Evolutionary conservation across 1,284 basidiomycete species (phyloP).

Genomic region (Sanghuangporus baumii): DNA sequence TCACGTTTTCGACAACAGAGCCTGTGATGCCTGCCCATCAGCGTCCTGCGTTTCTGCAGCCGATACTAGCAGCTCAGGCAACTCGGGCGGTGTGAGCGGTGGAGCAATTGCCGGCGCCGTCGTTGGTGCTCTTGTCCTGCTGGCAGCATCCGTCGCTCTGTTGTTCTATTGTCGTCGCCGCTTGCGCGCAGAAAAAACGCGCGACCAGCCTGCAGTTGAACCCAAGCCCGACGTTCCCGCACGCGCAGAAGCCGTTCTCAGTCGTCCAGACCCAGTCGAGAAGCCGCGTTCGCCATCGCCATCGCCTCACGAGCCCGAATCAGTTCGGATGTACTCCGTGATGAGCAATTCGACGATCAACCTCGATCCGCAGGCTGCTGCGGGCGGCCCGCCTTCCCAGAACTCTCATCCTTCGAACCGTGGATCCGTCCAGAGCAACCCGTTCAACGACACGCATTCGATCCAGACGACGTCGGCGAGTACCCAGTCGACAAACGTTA

Average conservation of each 20-base stretch:
- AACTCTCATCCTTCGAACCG: conserved; percentile 23
- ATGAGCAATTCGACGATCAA: conserved; percentile 12
- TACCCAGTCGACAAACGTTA: conserved; percentile 75
- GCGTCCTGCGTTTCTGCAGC: conserved; percentile 45
- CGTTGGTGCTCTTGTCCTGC: conserved; percentile 55
- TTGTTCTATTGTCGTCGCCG: conserved; percentile 63
- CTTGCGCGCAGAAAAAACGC: conserved; percentile 25
- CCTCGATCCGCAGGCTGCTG: conserved; percentile 7
- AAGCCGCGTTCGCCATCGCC: conserved; percentile 37
- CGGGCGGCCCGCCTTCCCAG: background rate
- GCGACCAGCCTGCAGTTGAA: conserved; percentile 30
- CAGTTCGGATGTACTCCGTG: conserved; percentile 19
- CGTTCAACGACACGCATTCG: conserved; percentile 70
- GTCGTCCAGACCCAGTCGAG: conserved; percentile 70
- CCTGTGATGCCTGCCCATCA: conserved; percentile 29
- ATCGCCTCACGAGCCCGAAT: conserved; percentile 7
- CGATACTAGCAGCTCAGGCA: conserved; percentile 17
- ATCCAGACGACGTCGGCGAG: conserved; percentile 68
- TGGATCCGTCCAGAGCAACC: conserved; percentile 45
- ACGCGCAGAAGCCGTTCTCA: conserved; percentile 67
- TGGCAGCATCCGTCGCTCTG: conserved; percentile 42
- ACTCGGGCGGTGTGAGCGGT: conserved; percentile 43
- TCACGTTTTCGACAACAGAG: conserved; percentile 19
- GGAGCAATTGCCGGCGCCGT: conserved; percentile 73
- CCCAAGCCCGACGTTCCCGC: conserved; percentile 61